Base-by-base conservation (phyloP, 1,284 basidiomycete species). In the Amylostereum chailletii region DNA sequence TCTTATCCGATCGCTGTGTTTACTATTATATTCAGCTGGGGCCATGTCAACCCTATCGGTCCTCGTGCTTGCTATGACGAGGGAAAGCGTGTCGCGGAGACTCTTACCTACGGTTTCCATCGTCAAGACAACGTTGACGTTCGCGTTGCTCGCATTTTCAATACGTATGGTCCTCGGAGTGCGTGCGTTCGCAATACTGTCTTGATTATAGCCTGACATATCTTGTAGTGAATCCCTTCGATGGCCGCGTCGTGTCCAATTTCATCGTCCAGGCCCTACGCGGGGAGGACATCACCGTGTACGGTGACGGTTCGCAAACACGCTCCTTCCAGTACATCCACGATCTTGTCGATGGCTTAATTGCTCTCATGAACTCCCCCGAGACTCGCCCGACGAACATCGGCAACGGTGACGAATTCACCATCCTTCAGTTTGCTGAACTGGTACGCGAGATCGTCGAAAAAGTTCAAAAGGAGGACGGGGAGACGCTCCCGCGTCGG, bases 41-140 rank as follows among this genome's bases (percentile, higher is more conserved):
- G 95, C 44, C 88, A 98, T 66, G 95, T 98, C 62, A 98, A 98
- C 73, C 93, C 93, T 42, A 96, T 94, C 58, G 94, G 95, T 31
- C 91, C 92, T 52, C 86, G 95, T 54, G 94, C 95, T 34, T 98
- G 95, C 69, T 99, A 99, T 65, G 95, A 99, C 62, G 95, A 99
- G 72, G 95, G 92, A 47, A 95, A 95, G 71, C 90, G 92, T 61
- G 91, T 95, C 40, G 92, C 92, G 43, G 92, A 95, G 71, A 95
- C 93, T 8, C 70, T 97, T 58, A 94, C 94, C 7, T 96, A 96
- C 64, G 94, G 93, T 46, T 98, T 90, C 75, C 86, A 90, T 58
- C 79, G 90, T 52, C 94, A 96, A 67, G 93, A 98, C 62, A 84
- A 84, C 49, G 94, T 99, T 51, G 90, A 97, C 58, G 91, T 98